Evolutionary conservation across 495 filamentous ascomycete genomes (phyloP).

Genomic region (Tuber calosporum): DNA sequence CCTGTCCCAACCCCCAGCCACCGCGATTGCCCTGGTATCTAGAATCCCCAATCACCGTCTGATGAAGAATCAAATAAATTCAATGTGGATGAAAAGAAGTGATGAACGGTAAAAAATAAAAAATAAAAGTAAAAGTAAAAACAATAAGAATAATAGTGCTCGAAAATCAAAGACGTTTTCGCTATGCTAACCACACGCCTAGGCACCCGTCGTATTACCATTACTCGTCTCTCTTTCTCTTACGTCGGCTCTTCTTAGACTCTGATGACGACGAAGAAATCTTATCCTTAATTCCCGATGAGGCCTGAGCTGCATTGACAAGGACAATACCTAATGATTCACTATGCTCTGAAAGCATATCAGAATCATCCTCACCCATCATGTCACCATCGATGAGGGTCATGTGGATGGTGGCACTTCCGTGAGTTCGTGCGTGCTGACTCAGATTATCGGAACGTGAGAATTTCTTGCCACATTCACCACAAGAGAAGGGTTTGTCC

Average conservation of each 20-base stretch:
- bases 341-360: slow-evolving; percentile 30
- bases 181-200: slow-evolving; percentile 24
- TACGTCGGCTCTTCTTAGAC: slow-evolving; percentile 40
- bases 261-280: slow-evolving; percentile 30
- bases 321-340: slow-evolving; percentile 39
- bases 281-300: slow-evolving; percentile 40
- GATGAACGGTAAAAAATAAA: no score
- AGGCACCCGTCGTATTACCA: slow-evolving; percentile 18
- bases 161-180: slow-evolving; percentile 25
- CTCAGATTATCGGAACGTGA: slow-evolving; percentile 94
- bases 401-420: slow-evolving; percentile 81
- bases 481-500: slow-evolving; percentile 96
- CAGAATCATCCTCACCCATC: slow-evolving; percentile 37
- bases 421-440: slow-evolving; percentile 93
- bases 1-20: slow-evolving; percentile 22
- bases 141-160: slow-evolving; percentile 29
- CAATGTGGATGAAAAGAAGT: slow-evolving; percentile 13
- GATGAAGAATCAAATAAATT: slow-evolving; percentile 11
- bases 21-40: slow-evolving; percentile 27
- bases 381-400: slow-evolving; percentile 65
- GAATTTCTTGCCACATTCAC: slow-evolving; percentile 98
- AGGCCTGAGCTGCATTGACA: slow-evolving; percentile 36
- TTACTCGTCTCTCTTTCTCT: slow-evolving; percentile 41
- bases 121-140: slow-evolving; percentile 15
- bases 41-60: slow-evolving; percentile 29